These are phyloP conservation scores for Saccharomycopsis babjevae DNA, from an alignment of 805 yeast species.

Conservation along the genomic window DNA sequence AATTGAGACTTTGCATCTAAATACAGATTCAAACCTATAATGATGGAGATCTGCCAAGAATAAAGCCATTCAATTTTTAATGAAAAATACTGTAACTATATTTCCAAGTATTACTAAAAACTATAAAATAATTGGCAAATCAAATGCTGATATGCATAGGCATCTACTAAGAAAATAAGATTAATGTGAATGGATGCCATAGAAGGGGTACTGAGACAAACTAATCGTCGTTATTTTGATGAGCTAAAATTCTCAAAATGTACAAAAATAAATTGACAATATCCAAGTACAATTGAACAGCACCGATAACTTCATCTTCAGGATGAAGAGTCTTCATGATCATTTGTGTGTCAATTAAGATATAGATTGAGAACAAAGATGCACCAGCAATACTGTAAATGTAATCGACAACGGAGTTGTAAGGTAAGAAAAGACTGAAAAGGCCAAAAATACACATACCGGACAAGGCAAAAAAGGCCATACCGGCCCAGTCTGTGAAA, in stretches of 20 bases:
- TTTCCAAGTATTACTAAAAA: too few relatives aligned
- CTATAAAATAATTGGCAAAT: too few relatives aligned
- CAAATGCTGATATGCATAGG: too few relatives aligned
- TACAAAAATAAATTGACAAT: slow-evolving; percentile 70
- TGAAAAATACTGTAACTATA: too few relatives aligned
- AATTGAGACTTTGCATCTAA: too few relatives aligned
- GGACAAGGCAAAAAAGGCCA: slow-evolving; percentile 47
- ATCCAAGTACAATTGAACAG: slow-evolving; percentile 71
- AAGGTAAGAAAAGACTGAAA: slow-evolving; percentile 57
- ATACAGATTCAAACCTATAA: too few relatives aligned
- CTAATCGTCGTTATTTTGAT: slow-evolving; percentile 3
- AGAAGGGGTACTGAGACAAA: neutral
- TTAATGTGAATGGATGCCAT: neutral
- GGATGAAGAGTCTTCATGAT: slow-evolving; percentile 65
- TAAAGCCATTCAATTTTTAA: too few relatives aligned
- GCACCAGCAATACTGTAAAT: slow-evolving; percentile 69
- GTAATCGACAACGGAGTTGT: slow-evolving; percentile 46
- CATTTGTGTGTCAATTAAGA: slow-evolving; percentile 73
- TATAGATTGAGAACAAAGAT: slow-evolving; percentile 56
- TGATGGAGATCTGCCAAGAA: too few relatives aligned
- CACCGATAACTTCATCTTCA: slow-evolving; percentile 79
- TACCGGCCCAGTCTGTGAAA: slow-evolving; percentile 58
- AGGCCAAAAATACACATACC: slow-evolving; percentile 63
- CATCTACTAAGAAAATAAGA: too few relatives aligned
- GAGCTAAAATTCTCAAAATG: slow-evolving; percentile 51